Evolutionary conservation across 108 stramenopile genomes (phyloP).

Genomic region (Aureococcus anophagefferens): DNA sequence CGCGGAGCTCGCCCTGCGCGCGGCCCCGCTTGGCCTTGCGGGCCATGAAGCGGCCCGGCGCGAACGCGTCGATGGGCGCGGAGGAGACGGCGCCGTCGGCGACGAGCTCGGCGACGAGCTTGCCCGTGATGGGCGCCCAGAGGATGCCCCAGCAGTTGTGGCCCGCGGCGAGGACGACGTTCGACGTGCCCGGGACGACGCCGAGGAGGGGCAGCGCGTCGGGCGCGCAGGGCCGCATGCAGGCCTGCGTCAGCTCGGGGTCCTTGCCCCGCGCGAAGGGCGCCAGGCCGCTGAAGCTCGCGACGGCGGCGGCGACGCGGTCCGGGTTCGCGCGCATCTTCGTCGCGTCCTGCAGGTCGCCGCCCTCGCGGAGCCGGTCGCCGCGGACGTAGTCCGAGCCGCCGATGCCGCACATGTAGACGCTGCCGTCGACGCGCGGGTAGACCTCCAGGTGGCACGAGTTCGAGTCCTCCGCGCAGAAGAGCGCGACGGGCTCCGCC

Average conservation of each 20-base stretch:
- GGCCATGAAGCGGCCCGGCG: background rate
- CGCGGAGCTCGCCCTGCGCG: background rate
- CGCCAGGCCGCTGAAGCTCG: slow-evolving; percentile 61
- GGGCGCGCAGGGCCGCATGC: slow-evolving; percentile 58
- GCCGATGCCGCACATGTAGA: slow-evolving; percentile 93
- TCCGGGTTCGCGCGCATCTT: slow-evolving; percentile 56
- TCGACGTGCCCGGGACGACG: slow-evolving; percentile 55
- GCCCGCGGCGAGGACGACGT: slow-evolving; percentile 81
- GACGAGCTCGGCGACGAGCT: slow-evolving; percentile 73
- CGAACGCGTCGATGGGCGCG: background rate
- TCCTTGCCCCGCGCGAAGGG: slow-evolving; percentile 29
- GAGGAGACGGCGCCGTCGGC: slow-evolving; percentile 45
- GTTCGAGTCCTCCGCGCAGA: slow-evolving; percentile 87
- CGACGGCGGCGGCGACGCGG: slow-evolving; percentile 64
- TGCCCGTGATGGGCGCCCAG: slow-evolving; percentile 85
- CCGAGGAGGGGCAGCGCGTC: slow-evolving; percentile 91
- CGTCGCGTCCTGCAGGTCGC: slow-evolving; percentile 55
- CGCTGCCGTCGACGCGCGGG: slow-evolving; percentile 39
- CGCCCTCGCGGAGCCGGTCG: slow-evolving; percentile 50
- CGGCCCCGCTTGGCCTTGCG: background rate
- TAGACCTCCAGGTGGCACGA: slow-evolving; percentile 52
- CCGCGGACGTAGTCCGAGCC: slow-evolving; percentile 74
- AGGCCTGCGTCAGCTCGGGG: slow-evolving; percentile 27
- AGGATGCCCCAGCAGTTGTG: slow-evolving; percentile 97
- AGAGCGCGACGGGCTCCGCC: slow-evolving; percentile 82